Base-by-base conservation (phyloP, 139 green algal species). In the Haematococcus lacustris region DNA sequence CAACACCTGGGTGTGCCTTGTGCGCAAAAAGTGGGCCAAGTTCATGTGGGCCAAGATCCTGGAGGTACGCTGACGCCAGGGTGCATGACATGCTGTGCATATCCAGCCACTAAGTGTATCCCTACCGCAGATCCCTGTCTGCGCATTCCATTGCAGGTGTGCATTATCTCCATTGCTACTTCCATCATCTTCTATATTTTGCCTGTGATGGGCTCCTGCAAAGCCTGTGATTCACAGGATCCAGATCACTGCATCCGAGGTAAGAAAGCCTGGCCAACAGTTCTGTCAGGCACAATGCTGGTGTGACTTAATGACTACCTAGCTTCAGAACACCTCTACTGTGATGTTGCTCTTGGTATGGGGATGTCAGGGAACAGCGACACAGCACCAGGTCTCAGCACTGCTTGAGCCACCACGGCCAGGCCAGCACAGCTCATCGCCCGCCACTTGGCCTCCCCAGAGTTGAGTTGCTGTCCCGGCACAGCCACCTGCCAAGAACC, bases 1-100 rank as follows among this genome's bases (percentile, higher is more conserved):
- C 76, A 88, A 88, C 71, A 88, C 82, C n/a, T 88, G 82, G 82
- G 74, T 88, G n/a, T 88, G 82, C 68, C 62, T 88, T 25, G 68
- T 85, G 39, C 76, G 82, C 50, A 88, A 88, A 51, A 78, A 74
- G 43, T 88, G 82, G 82, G 72, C 73, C 68, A 83, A 80, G 68
- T 80, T 74, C 61, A 79, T 83, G 68, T 79, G 69, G 73, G 73
- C 73, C 1, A 68, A 66, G 38, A 83, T 83, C 6, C 40, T 53
- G 1, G 82, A 87, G 82, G 82, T 87, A 40, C 2, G 41, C 25
- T 3, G 38, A 2, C 28, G 33, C 30, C 38, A 2, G 40, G 57
- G 21, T 9, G 32, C 57, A 35, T 32, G 21, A 35, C 5, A 37
- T 30, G 57, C 23, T 9, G n/a, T n/a, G 5, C 17, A n/a, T 64